Base-by-base conservation (phyloP, 352 stramenopile genomes). In the Pythium phragmiticola region DNA sequence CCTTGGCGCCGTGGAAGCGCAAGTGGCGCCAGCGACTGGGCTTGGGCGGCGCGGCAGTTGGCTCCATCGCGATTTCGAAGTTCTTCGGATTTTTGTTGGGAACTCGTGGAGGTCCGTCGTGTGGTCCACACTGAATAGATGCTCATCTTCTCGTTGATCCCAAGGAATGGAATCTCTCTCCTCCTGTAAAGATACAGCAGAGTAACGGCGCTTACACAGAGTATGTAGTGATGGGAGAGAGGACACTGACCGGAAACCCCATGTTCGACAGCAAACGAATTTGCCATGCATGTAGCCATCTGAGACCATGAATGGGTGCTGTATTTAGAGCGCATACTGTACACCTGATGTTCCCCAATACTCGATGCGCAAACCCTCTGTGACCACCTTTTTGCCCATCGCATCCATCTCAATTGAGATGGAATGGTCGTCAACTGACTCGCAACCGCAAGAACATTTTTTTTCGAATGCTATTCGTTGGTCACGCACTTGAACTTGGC, bases 1-100 rank as follows among this genome's bases (percentile, higher is more conserved):
- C 4, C 21, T 63, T 63, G 33, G 7, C 2, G n/a, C 30, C 34
- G 41, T 72, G 59, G 65, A 64, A 57, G 48, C 65, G 65, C 54
- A 72, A 55, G 45, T 51, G 59, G 14, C 65, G 65, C 65, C 65
- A 72, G 39, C 65, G 65, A 41, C 55, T 54, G 33, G 34, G 30
- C 43, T 56, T 57, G 13, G 21, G 23, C 43, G 63, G 7, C 19
- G 63, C 39, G 39, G 19, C 2, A 30, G 26, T 30, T 30, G 36
- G 14, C 26, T 47, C 45, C 45, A 50, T 50, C 45, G 42, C n/a
- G 42, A 23, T 48, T 30, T 30, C 26, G 45, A 33, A 28, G 41
- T 41, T 49, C 9, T 41, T 37, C 9, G 13, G 34, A 6, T 33
- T 50, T 26, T 39, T 33, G 8, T 26, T 14, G 16, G 43, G 19